A percentile compares a stretch with the other conserved stretches of the same genome.
Conservation (phyloP, 1,284 basidiomycete genomes). For the Schizophyllum commune region DNA sequence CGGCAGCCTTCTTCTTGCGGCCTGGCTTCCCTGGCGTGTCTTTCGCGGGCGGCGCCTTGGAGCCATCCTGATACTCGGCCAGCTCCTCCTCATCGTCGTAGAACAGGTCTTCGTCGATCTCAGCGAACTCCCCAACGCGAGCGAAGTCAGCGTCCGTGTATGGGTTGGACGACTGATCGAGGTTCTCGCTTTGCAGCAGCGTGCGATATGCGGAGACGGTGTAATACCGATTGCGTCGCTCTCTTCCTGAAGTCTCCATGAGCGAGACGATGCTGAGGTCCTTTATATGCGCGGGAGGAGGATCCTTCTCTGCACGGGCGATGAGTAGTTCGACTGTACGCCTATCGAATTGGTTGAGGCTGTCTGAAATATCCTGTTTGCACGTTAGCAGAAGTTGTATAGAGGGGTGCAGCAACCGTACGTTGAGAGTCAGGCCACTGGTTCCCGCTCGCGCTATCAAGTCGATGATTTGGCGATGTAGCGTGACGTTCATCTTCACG, state of each 20-base stretch:
- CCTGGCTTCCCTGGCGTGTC: conserved; percentile 36
- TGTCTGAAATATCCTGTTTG: conserved; percentile 54
- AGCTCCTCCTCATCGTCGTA: conserved; percentile 41
- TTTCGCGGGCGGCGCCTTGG: conserved; percentile 24
- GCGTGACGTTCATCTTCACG: conserved; percentile 52
- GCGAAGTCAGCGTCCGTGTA: conserved; percentile 39
- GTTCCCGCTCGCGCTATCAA: conserved; percentile 58
- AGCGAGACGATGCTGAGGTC: conserved; percentile 62
- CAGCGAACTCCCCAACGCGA: conserved; percentile 45
- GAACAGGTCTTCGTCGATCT: conserved; percentile 36
- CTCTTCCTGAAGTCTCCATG: conserved; percentile 71
- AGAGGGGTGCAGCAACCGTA: conserved; percentile 22
- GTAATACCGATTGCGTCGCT: conserved; percentile 75
- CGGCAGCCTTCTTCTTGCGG: conserved; percentile 27
- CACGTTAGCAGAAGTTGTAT: conserved; percentile 9
- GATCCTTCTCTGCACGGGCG: conserved; percentile 51
- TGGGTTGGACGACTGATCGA: conserved; percentile 39
- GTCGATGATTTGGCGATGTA: conserved; percentile 71
- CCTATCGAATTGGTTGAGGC: conserved; percentile 64
- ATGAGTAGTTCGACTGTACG: conserved; percentile 76
- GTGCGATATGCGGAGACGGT: conserved; percentile 53
- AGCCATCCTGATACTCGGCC: conserved; percentile 35
- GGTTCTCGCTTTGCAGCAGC: conserved; percentile 48
- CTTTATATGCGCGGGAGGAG: conserved; percentile 58
- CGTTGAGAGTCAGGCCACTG: conserved; percentile 63